These are phyloP conservation scores for Strigomonas galati DNA, from an alignment of 208 protist species.

Conservation along the genomic window DNA sequence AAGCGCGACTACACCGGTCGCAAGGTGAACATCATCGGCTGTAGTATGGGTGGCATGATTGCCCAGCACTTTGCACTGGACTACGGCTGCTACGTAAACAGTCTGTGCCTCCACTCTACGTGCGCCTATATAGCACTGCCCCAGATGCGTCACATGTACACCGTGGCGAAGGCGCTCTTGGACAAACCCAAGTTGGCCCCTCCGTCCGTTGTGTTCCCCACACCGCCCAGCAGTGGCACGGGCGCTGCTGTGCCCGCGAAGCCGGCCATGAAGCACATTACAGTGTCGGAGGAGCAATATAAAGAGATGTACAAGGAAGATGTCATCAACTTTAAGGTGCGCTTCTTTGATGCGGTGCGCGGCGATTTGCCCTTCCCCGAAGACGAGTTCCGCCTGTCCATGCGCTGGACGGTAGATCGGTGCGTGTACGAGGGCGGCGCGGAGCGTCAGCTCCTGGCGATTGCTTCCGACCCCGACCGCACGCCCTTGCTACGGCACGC, in stretches of 20 bases:
- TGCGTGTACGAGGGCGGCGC: constrained; percentile 21
- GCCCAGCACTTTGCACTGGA: constrained; percentile 53
- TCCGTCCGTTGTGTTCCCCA: neutral
- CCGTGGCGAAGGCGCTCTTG: neutral
- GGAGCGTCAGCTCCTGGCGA: constrained; percentile 36
- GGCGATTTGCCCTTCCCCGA: constrained; percentile 35
- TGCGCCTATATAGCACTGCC: constrained; percentile 24
- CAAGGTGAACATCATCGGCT: constrained; percentile 61
- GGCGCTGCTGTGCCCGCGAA: neutral
- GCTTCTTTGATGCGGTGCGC: constrained; percentile 11
- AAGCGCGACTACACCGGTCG: constrained; percentile 9
- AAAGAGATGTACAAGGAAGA: neutral
- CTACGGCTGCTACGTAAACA: constrained; percentile 41
- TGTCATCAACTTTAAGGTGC: constrained; percentile 1
- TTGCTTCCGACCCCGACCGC: constrained; percentile 26
- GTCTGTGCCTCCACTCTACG: constrained; percentile 47
- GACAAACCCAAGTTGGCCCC: neutral
- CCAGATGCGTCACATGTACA: neutral
- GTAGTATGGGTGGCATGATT: constrained; percentile 74
- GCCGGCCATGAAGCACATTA: neutral
- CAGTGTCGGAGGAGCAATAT: neutral
- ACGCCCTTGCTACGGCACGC: constrained; percentile 8
- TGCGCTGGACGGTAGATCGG: constrained; percentile 28
- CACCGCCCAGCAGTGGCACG: neutral
- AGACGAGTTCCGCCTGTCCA: constrained; percentile 30